phyloP scores from a whole-genome alignment of 257 asterid species.

The Solanum phureja region DNA sequence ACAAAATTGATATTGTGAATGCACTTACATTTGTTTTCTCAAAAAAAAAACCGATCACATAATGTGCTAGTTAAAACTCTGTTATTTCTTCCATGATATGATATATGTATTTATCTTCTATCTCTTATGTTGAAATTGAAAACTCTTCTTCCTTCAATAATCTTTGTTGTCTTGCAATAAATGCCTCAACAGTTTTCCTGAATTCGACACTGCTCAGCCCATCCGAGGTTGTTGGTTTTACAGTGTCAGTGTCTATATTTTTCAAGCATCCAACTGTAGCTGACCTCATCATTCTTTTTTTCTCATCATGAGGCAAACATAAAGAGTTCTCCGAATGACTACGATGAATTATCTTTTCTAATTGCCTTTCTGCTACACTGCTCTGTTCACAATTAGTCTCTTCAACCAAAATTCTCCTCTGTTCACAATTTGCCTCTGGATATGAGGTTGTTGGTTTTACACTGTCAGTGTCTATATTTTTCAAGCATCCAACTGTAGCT shows the following conservation, averaged over 20 bases:
- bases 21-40: background rate
- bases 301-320: slow-evolving; percentile 6
- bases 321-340: slow-evolving; percentile 26
- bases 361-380: background rate
- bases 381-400: background rate
- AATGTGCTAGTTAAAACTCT: background rate
- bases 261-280: slow-evolving; percentile 35
- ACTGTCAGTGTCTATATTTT: background rate
- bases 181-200: slow-evolving; percentile 60
- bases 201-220: slow-evolving; percentile 69
- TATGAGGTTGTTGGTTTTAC: background rate
- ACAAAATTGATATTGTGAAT: no score
- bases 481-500: slow-evolving; percentile 35
- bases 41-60: background rate
- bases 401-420: background rate
- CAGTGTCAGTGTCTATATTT: background rate
- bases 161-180: slow-evolving; percentile 72
- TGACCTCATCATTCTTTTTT: slow-evolving; percentile 27
- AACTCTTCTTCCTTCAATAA: slow-evolving; percentile 51
- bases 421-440: no score
- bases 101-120: background rate
- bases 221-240: slow-evolving; percentile 13
- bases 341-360: slow-evolving; percentile 17
- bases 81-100: background rate
- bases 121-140: slow-evolving; percentile 4